Conservation (phyloP, 352 stramenopile genomes). For the Aphanomyces stellatus region DNA sequence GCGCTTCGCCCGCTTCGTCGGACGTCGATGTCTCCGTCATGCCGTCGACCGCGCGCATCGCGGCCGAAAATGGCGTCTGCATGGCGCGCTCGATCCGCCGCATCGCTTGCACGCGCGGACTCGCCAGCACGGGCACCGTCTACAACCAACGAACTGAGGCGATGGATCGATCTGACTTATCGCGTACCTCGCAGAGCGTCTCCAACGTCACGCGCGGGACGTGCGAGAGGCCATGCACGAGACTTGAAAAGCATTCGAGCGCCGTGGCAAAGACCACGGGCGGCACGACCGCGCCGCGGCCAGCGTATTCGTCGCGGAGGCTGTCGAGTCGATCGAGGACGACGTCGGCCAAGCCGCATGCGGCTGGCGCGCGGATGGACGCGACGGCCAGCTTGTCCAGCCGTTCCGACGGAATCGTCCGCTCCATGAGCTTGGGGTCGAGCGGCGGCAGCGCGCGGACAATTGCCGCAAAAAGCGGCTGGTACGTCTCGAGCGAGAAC, state of each 20-base stretch:
- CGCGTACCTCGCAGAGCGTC: neutral
- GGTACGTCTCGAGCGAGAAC: conserved; percentile 10
- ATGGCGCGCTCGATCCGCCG: neutral
- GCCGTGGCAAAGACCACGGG: neutral
- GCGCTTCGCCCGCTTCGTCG: neutral
- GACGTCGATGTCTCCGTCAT: neutral
- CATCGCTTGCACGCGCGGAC: neutral
- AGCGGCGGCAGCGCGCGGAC: neutral
- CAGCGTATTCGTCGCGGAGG: conserved; percentile 9
- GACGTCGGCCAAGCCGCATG: conserved; percentile 34
- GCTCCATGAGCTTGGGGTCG: conserved; percentile 11
- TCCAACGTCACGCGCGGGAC: neutral
- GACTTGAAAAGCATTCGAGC: neutral
- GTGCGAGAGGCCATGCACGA: neutral
- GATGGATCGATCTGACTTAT: too few species aligned
- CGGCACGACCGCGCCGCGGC: neutral
- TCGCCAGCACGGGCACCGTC: neutral
- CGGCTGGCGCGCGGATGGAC: conserved; percentile 25
- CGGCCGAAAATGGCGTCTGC: neutral
- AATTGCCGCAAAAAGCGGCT: neutral
- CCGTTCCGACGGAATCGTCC: neutral
- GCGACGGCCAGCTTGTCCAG: conserved; percentile 17
- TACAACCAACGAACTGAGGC: too few species aligned
- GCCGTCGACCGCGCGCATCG: neutral
- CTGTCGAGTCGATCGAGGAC: conserved; percentile 50